Evolutionary conservation across 177 flowering plant genomes (phyloP), one percentile per base, ranked within the genome.

Genomic region (Vitis hybrid): DNA sequence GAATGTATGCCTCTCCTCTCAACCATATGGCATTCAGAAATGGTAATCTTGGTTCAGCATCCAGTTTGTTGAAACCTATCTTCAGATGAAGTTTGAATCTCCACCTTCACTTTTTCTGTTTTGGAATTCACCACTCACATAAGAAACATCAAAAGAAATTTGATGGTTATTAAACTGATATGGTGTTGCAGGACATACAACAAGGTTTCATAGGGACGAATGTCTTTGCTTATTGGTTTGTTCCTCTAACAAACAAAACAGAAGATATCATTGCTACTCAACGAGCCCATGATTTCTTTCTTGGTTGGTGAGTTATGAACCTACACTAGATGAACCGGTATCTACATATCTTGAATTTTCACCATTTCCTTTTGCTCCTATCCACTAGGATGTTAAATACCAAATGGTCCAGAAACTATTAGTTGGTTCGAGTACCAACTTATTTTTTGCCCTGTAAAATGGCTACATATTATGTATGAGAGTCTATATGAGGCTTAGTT

Each of bases 131-230:
- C 8, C 45, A 5, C 6, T 39, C 5, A 39, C 45, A 39, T 14
- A 14, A 14, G 56, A 54, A 13, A 39, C 45, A 39, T 39, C 45
- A 39, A 39, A 39, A 39, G 7, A 39, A 5, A 19, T 23, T 30
- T 12, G 14, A 59, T 21, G 8, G 32, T 59, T 19, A 5, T 12
- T 59, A 7, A 23, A 21, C 23, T 59, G 6, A 11, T 66, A 3
- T 23, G 26, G n/a, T 34, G 3, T 32, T 76, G 73, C 80, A 89
- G 91, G 83, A 39, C 54, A 80, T 81, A 75, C 97, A 91, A 66
- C 80, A 80, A 30, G 97, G 94, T 54, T 70, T 60, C 51, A 68
- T 88, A 45, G 94, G 94, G 11, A 6, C 86, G 26, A 82, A 75
- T 62, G 32, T 87, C 54, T 84, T 65, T 60, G 62, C 70, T 8